Conservation (phyloP, 768 basidiomycete species). For the Russula griseocarnosa region DNA sequence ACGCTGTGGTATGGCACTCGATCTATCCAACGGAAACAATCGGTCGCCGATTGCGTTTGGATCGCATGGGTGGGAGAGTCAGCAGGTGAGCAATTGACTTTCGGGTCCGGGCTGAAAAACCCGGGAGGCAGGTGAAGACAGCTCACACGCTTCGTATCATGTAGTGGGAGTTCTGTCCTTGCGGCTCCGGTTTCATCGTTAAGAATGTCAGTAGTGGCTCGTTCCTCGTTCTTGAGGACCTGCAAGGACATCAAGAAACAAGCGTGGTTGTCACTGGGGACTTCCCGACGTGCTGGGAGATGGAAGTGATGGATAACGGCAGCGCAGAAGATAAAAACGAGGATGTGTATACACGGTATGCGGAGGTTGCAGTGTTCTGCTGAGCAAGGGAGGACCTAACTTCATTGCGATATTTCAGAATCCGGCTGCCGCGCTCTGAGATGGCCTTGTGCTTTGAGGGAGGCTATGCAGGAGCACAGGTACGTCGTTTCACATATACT, state of each 20-base stretch:
- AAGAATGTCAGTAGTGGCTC: constrained; percentile 14
- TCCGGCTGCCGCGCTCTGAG: constrained; percentile 26
- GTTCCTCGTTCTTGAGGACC: constrained; percentile 20
- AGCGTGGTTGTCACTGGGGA: constrained; percentile 17
- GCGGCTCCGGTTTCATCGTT: constrained; percentile 21
- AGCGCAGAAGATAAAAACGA: constrained; percentile 14
- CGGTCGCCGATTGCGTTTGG: constrained; percentile 25
- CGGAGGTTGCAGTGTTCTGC: neutral
- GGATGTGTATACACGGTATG: constrained; percentile 25
- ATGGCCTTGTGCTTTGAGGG: constrained; percentile 22
- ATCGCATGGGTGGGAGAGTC: constrained; percentile 28
- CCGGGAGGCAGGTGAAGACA: neutral
- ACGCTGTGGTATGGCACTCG: constrained; percentile 27
- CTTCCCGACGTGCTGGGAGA: constrained; percentile 28
- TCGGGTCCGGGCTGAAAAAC: neutral
- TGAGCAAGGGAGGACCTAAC: no score
- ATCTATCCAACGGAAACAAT: constrained; percentile 25
- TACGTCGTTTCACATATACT: neutral
- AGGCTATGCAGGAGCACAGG: constrained; percentile 24
- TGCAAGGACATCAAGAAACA: constrained; percentile 8
- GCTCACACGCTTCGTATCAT: neutral
- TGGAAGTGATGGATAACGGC: constrained; percentile 26
- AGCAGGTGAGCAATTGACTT: constrained; percentile 20
- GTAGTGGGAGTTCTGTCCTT: constrained; percentile 23
- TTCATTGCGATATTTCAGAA: constrained; percentile 5